Evolutionary conservation across 2,329 filamentous ascomycete species (phyloP).

Genomic region (Xylariaceae sp.): DNA sequence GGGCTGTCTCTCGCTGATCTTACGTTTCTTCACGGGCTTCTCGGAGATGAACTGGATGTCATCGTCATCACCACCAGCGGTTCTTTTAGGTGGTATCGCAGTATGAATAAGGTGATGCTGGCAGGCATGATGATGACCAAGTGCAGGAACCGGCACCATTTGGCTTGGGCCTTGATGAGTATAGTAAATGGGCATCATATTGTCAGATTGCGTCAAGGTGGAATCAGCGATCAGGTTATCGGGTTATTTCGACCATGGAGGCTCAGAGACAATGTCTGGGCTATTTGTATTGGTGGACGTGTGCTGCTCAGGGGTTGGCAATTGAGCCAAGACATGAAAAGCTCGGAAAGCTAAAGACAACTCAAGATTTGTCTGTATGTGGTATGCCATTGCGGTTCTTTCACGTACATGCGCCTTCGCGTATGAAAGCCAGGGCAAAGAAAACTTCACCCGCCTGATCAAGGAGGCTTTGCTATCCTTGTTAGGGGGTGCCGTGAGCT

Average conservation of each 20-base stretch:
- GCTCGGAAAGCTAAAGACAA: conserved; percentile 22
- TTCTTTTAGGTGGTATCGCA: conserved; percentile 28
- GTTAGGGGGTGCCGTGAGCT: background rate
- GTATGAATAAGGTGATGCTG: conserved; percentile 1
- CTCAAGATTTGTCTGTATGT: conserved; percentile 2
- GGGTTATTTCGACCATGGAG: background rate
- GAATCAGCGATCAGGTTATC: background rate
- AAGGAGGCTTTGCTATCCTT: conserved; percentile 9
- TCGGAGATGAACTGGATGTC: conserved; percentile 45
- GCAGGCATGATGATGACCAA: background rate
- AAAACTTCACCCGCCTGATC: background rate
- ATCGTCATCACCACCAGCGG: conserved; percentile 33
- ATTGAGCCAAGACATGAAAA: conserved; percentile 20
- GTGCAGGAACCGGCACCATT: conserved; percentile 2
- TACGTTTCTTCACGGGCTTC: conserved; percentile 41
- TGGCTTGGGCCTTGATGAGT: conserved; percentile 8
- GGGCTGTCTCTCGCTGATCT: conserved; percentile 24
- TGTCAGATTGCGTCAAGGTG: background rate
- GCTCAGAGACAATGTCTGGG: conserved; percentile 1
- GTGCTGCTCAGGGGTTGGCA: conserved; percentile 1
- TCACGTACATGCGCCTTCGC: conserved; percentile 11
- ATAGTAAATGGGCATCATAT: conserved; percentile 20
- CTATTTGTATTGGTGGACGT: conserved; percentile 23
- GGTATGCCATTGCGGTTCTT: conserved; percentile 19
- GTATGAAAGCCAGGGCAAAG: conserved; percentile 9